Conservation (phyloP, 345 rosid species). For the Draba incana region DNA sequence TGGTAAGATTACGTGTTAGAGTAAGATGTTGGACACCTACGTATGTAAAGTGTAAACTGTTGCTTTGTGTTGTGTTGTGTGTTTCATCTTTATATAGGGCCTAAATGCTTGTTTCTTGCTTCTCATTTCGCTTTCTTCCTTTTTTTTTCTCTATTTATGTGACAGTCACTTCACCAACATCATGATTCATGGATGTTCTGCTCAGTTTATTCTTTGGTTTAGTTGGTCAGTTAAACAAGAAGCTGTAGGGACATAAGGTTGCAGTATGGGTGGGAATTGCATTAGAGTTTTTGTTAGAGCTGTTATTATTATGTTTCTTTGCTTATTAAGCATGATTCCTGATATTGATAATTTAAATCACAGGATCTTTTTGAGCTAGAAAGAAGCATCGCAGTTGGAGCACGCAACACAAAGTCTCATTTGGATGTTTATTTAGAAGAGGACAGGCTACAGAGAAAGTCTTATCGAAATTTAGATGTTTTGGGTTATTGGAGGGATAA, state of each 20-base stretch:
- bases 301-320: conserved; percentile 60
- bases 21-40: conserved; percentile 40
- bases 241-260: conserved; percentile 47
- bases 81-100: conserved; percentile 56
- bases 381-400: too few relatives aligned
- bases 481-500: too few relatives aligned
- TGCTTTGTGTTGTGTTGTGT: conserved; percentile 41
- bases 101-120: conserved; percentile 42
- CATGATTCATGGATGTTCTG: conserved; percentile 61
- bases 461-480: too few relatives aligned
- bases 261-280: conserved; percentile 40
- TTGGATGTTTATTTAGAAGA: too few relatives aligned
- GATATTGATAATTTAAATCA: too few relatives aligned
- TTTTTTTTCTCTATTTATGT: conserved; percentile 43
- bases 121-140: conserved; percentile 34
- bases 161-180: conserved; percentile 42
- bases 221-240: conserved; percentile 46
- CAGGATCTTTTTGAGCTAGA: too few relatives aligned
- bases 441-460: too few relatives aligned
- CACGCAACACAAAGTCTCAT: too few relatives aligned
- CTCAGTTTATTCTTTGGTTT: conserved; percentile 42
- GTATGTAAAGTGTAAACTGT: conserved; percentile 37
- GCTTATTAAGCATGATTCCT: too few relatives aligned
- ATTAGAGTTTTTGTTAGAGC: conserved; percentile 48
- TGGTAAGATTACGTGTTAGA: too few relatives aligned